These are phyloP conservation scores for Saturnispora dispora DNA, from an alignment of 805 yeast genomes.

Conservation along the genomic window DNA sequence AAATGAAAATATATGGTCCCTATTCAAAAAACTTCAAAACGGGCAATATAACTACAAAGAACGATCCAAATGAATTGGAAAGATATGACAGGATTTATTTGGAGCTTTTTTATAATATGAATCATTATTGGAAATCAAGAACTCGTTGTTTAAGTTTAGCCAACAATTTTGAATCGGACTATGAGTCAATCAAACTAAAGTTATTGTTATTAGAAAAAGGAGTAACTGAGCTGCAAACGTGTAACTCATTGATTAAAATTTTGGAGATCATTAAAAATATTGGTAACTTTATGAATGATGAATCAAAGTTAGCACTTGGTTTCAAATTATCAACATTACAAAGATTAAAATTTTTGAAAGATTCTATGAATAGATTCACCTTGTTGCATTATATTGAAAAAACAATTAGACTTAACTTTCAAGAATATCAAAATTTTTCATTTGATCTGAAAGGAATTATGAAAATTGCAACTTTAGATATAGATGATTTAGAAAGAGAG, in stretches of 20 bases:
- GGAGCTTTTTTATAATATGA: slow-evolving; percentile 58
- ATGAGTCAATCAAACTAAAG: slow-evolving; percentile 48
- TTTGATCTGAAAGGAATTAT: slow-evolving; percentile 47
- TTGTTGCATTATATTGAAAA: slow-evolving; percentile 69
- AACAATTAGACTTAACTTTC: slow-evolving; percentile 53
- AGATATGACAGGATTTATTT: slow-evolving; percentile 64
- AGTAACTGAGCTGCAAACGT: slow-evolving; percentile 41
- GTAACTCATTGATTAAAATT: slow-evolving; percentile 46
- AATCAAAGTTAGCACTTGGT: slow-evolving; percentile 58
- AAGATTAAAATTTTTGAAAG: slow-evolving; percentile 63
- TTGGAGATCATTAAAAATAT: slow-evolving; percentile 60
- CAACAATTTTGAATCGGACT: slow-evolving; percentile 54
- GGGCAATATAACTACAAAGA: slow-evolving; percentile 35
- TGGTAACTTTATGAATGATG: slow-evolving; percentile 75
- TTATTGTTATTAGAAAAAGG: slow-evolving; percentile 53
- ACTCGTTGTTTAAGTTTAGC: slow-evolving; percentile 51
- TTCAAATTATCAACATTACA: slow-evolving; percentile 62
- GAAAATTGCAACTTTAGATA: slow-evolving; percentile 49
- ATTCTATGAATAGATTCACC: slow-evolving; percentile 58
- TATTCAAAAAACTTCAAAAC: slow-evolving; percentile 44
- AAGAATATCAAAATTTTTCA: slow-evolving; percentile 52
- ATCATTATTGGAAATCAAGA: slow-evolving; percentile 64
- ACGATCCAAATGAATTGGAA: slow-evolving; percentile 48
- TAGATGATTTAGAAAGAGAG: slow-evolving; percentile 54
- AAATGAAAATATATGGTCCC: slow-evolving; percentile 52